A percentile compares a stretch with the other conserved stretches of the same genome.
Evolutionary conservation across 441 rosid genomes (phyloP).

Genomic region (Gossypium schwendimanii): DNA sequence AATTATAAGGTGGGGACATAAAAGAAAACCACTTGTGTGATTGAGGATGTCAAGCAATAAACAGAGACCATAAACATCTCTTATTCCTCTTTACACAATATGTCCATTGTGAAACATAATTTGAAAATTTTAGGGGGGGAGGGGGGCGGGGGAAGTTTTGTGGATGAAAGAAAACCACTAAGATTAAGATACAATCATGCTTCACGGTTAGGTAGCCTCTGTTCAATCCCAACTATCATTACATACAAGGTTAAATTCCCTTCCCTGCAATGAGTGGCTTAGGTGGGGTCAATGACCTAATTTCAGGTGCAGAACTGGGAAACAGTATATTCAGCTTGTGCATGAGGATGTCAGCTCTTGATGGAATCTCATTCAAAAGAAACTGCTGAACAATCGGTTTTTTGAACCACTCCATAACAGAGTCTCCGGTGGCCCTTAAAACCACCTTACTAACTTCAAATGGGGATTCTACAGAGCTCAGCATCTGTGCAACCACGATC

Average conservation of each 20-base stretch:
- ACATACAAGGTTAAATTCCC: constrained; percentile 16
- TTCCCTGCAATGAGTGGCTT: constrained; percentile 61
- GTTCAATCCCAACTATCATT: neutral
- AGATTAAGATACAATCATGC: no score
- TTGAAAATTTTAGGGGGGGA: neutral
- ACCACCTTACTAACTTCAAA: constrained; percentile 94
- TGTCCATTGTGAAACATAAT: neutral
- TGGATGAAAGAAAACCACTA: neutral
- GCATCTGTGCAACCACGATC: constrained; percentile 85
- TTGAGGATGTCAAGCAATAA: neutral
- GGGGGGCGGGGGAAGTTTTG: no score
- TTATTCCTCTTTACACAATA: neutral
- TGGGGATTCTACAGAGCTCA: constrained; percentile 85
- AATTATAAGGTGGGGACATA: neutral
- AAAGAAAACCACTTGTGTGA: neutral
- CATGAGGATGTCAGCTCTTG: constrained; percentile 83
- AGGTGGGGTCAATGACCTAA: constrained; percentile 72
- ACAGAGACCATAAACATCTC: neutral
- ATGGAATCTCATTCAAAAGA: constrained; percentile 82
- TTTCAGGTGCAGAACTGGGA: constrained; percentile 91
- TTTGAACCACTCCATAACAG: constrained; percentile 93
- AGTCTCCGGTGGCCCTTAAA: constrained; percentile 79
- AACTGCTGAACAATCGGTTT: constrained; percentile 94
- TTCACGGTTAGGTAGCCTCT: no score
- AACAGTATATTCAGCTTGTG: constrained; percentile 77